Base-by-base conservation (phyloP, 352 stramenopile genomes). In the Globisporangium emineosum region DNA sequence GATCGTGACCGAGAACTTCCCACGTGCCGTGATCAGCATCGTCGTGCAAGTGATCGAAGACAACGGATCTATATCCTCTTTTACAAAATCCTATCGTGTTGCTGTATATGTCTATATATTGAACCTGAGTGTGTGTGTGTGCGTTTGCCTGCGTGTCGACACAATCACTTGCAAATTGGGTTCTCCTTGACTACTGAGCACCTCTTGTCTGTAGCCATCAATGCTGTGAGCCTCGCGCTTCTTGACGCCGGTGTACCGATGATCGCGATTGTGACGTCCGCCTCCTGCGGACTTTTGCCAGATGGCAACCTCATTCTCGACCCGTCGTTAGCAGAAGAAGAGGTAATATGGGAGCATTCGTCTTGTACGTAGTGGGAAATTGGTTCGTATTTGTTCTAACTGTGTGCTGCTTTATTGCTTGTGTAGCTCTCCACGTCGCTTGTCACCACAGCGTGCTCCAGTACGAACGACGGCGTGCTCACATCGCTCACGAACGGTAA, bases 21-120 rank as follows among this genome's bases (percentile, higher is more conserved):
- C 86, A 45, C 83, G 86, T 58, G 83, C 86, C n/a, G 75, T 94
- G 45, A 91, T 94, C 73, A 91, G 82, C 71, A 86, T 94, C 67
- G 79, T 91, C 32, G 83, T 94, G 32, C 86, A 94, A 79, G 83
- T 94, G 45, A 79, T 94, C 58, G 82, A 94, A 64, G 82, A 93
- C 72, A 80, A 90, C 65, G 86, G 86, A 51, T 91, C 86, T 43
- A 81, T 88, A 83, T 83, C 77, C 69, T 66, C 6, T 8, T 83
- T 45, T 45, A 45, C 15, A 73, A 55, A 29, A 72, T 43, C 42
- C n/a, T 69, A 54, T 21, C 62, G 5, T 58, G 33, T 66, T 57
- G 19, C 35, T 69, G 52, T 42, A 60, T 78, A 1, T 69, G 57
- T 32, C 27, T 72, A 51, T 59, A 17, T 32, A 23, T 58, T 37